Evolutionary conservation across 257 asterid genomes (phyloP), one percentile per base, ranked within the genome.

Genomic region (Nicotiana benthamiana): DNA sequence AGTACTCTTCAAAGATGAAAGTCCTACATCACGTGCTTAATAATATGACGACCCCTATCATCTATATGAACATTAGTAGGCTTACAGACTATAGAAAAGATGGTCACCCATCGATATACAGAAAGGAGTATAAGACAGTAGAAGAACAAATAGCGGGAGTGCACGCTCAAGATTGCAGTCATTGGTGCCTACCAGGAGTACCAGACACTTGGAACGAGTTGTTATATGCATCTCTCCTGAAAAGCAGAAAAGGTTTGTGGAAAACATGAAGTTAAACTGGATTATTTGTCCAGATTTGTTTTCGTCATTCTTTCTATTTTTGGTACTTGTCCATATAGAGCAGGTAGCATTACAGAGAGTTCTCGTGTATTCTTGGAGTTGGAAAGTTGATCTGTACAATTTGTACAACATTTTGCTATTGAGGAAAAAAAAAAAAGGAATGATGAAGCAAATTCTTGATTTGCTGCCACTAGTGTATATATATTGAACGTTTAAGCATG

Each of bases 181-280:
- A 95, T 52, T 95, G 99, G 99, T 95, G 99, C 85, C 81, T 95
- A 85, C 99, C 99, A 0, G 99, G 98, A 5, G 97, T 95, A 70
- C 99, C 98, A 0, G 99, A 95, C 84, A 93, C 94, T 9, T 95
- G 99, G 99, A 95, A 95, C 24, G 93, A 95, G 88, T 83, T 95
- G 86, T 90, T 95, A 3, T 95, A 93, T 5, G 96, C 80, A n/a
- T 87, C 95, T 13, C 92, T 95, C 13, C 82, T 93, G 80, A 87
- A 87, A 85, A 79, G 83, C 1, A 88, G 91, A 59, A 81, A 79
- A 82, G 93, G 95, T 54, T 91, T 90, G 60, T 90, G 93, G 92
- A 80, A 85, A 79, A 68, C 57, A 30, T 87, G 79, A 70, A 22
- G 0, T 46, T 46, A 13, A 43, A 43, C 36, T 24, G 0, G 5